Evolutionary conservation across 75 land plant species (phyloP), one percentile per base, ranked within the genome.

Genomic region (Pinus tabuliformis): DNA sequence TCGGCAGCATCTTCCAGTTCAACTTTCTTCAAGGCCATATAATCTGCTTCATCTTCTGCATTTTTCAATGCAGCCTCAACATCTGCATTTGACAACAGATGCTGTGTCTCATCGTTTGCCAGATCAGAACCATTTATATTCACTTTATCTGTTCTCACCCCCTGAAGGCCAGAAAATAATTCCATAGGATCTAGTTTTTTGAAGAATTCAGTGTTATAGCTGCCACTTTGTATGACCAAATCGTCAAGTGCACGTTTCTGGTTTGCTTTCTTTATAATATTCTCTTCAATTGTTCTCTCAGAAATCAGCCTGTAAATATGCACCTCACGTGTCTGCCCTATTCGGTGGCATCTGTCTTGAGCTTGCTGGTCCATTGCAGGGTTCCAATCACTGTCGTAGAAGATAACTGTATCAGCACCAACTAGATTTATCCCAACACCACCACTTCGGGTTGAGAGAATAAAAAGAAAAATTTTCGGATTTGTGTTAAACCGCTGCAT

Each of bases 331-430:
- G 98, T 97, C 83, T 97, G 99, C 42, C 99, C 98, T 56, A 97
- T 97, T 16, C 99, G 85, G 57, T 97, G 99, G 80, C 99, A 97
- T 68, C 99, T 84, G 84, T 97, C 99, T 81, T 97, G 99, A 59
- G 99, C 99, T 84, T 97, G 99, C 76, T 93, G 96, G 77, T 97
- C 99, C 99, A 97, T 97, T n/a, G 99, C 99, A 21, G 99, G 99
- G 85, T 97, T 97, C 99, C 99, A 97, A 74, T 97, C 99, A 90
- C 99, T 97, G 73, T 97, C 99, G 80, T 97, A 97, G 70, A 97
- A 97, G 42, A 97, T 97, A 24, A 97, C 99, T 3, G 99, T 97
- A 78, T 97, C 99, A 56, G 99, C 99, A 70, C 99, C 99, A 74
- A 97, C 99, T 28, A 97, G 81, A 66, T 97, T 97, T 57, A 97